Conservation (phyloP, 2,329 filamentous ascomycete genomes). For the Neurospora sp. region DNA sequence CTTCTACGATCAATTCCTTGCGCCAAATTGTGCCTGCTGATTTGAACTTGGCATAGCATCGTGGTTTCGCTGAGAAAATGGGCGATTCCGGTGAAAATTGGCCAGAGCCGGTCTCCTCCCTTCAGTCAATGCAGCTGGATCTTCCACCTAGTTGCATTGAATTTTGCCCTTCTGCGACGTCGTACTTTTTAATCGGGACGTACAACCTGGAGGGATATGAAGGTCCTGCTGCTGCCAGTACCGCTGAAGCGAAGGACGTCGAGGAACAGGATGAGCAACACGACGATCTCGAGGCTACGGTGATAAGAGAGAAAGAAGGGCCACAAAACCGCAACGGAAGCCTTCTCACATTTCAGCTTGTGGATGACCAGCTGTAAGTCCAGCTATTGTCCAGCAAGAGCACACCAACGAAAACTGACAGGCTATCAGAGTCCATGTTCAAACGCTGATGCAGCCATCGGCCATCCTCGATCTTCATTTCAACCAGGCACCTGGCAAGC, state of each 20-base stretch:
- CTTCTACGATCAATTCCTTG: background rate
- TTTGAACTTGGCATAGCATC: background rate
- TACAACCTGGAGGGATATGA: conserved; percentile 58
- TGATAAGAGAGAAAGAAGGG: conserved; percentile 19
- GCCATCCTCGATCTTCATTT: conserved; percentile 85
- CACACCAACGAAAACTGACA: conserved; percentile 5
- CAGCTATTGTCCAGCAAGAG: conserved; percentile 6
- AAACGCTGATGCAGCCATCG: conserved; percentile 54
- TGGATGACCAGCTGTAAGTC: conserved; percentile 46
- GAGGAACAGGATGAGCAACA: conserved; percentile 18
- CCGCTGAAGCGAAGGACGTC: background rate
- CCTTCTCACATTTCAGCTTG: conserved; percentile 55
- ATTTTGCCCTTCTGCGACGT: conserved; percentile 52
- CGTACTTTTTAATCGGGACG: conserved; percentile 72
- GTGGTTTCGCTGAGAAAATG: conserved; percentile 7
- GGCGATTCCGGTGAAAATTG: conserved; percentile 6
- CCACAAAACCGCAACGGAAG: conserved; percentile 63
- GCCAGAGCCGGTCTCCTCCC: conserved; percentile 26
- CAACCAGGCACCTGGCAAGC: conserved; percentile 37
- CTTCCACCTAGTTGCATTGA: conserved; percentile 71
- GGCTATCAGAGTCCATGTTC: conserved; percentile 39
- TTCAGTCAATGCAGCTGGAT: conserved; percentile 45
- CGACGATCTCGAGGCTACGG: conserved; percentile 15
- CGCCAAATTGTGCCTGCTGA: background rate
- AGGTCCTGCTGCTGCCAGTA: conserved; percentile 11